A percentile compares a stretch with the other conserved stretches of the same genome.
phyloP scores from a whole-genome alignment of 495 filamentous ascomycete species.

The Neurospora sp. region DNA sequence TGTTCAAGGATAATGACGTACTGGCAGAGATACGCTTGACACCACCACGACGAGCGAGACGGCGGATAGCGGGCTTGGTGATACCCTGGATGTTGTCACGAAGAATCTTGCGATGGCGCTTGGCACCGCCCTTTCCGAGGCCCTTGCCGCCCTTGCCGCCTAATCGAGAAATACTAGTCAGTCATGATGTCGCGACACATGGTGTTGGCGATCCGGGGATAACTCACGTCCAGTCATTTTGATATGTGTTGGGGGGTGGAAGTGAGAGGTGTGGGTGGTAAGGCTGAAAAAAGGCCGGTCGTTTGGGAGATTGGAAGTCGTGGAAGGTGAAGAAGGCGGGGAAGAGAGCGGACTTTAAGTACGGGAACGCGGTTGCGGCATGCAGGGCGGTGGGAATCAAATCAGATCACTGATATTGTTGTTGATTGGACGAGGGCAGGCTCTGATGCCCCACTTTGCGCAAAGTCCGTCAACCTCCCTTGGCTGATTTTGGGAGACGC shows the following conservation, averaged over 20 bases:
- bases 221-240: conserved; percentile 95
- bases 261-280: conserved; percentile 9
- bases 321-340: conserved; percentile 33
- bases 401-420: conserved; percentile 29
- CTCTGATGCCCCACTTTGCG: conserved; percentile 1
- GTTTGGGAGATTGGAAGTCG: conserved; percentile 7
- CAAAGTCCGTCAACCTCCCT: not conserved
- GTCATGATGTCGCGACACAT: conserved; percentile 12
- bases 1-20: conserved; percentile 35
- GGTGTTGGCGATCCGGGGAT: conserved; percentile 6
- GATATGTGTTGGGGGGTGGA: conserved; percentile 21
- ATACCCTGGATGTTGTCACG: conserved; percentile 99
- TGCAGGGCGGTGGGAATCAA: conserved; percentile 27
- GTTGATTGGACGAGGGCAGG: not conserved
- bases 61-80: conserved; percentile 99
- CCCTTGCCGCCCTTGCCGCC: conserved; percentile 96
- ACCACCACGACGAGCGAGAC: conserved; percentile 99
- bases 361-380: conserved; percentile 20
- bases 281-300: conserved; percentile 7
- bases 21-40: conserved; percentile 99
- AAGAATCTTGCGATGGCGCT: conserved; percentile 98
- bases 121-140: conserved; percentile 75
- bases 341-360: conserved; percentile 36
- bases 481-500: conserved; percentile 16
- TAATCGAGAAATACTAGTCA: conserved; percentile 19